Base-by-base conservation (phyloP, 2,329 filamentous ascomycete species). In the Metarhizium anisopliae region DNA sequence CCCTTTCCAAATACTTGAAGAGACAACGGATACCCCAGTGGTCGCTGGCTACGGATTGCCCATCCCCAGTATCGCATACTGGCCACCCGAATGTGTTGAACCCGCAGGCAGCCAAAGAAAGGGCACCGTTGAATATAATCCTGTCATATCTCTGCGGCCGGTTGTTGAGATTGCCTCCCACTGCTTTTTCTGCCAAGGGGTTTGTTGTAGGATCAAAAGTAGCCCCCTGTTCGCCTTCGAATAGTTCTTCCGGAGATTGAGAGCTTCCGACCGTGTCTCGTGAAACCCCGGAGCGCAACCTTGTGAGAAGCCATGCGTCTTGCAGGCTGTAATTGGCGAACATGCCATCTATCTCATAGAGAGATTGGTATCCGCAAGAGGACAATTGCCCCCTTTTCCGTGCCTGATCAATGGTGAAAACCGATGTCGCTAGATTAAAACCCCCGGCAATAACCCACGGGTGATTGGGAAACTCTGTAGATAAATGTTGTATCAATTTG, bases 141-240 rank as follows among this genome's bases (percentile, higher is more conserved):
- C 84, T 75, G 25, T 25, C 25, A 25, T 25, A 25, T 25, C 25
- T 25, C 25, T 25, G 25, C 25, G 25, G 25, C 25, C 25, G 25
- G 25, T 25, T 25, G 25, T 25, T 25, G 3, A 25, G 25, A 4
- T 75, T 74, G 50, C 64, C 70, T 3, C 72, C 73, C 1, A 78
- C 75, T 3, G 76, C 76, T 11, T 73, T 70, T 1, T 77, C 74
- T 3, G 84, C 83, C 13, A 85, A 71, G 1, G 67, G 65, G 61
- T 88, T 88, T 6, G 68, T 68, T 2, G 68, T 68, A 0, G 84
- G 84, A 61, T 87, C 78, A 63, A 85, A 87, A 0, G 85, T 88
- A 3, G 83, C 81, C 85, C 25, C 25, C 25, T 25, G 25, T 25
- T 25, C 25, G 25, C 25, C 25, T 53, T 82, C 77, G 35, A 75